A percentile compares a stretch with the other conserved stretches of the same genome.
Conservation (phyloP, 2,329 filamentous ascomycete species). For the Aspergillus ochraceoroseus region DNA sequence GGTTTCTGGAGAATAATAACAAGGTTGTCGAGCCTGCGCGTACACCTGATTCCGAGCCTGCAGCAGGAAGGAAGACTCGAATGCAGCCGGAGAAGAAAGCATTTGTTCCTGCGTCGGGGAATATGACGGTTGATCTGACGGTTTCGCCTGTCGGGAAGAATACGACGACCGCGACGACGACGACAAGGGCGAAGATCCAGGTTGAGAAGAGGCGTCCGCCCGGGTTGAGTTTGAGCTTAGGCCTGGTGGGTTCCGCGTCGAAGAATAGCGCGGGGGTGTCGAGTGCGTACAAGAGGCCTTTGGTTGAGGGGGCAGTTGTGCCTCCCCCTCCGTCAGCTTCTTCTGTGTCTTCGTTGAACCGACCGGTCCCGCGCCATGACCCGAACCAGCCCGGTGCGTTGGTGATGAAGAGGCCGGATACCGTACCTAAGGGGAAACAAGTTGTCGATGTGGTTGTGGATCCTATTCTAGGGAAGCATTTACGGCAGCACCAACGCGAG, state of each 20-base stretch:
- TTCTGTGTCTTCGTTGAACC: conserved; percentile 31
- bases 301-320: conserved; percentile 51
- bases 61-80: conserved; percentile 20
- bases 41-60: too few relatives aligned
- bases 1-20: conserved; percentile 24
- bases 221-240: background rate
- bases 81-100: conserved; percentile 19
- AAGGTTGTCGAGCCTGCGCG: conserved; percentile 22
- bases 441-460: conserved; percentile 70
- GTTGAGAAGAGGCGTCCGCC: conserved; percentile 13
- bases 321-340: conserved; percentile 34
- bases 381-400: conserved; percentile 56
- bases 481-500: conserved; percentile 64
- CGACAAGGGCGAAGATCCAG: too few relatives aligned
- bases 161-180: too few relatives aligned
- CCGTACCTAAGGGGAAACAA: conserved; percentile 56
- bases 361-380: conserved; percentile 61
- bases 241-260: conserved; percentile 32
- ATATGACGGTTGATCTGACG: conserved; percentile 10
- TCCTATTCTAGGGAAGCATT: conserved; percentile 57
- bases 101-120: conserved; percentile 16
- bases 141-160: conserved; percentile 15
- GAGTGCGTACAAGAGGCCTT: conserved; percentile 57
- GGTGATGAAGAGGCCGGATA: conserved; percentile 60
- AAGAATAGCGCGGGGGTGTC: conserved; percentile 44